Base-by-base conservation (phyloP, 2,329 filamentous ascomycete genomes). In the Fusarium subtropicale region DNA sequence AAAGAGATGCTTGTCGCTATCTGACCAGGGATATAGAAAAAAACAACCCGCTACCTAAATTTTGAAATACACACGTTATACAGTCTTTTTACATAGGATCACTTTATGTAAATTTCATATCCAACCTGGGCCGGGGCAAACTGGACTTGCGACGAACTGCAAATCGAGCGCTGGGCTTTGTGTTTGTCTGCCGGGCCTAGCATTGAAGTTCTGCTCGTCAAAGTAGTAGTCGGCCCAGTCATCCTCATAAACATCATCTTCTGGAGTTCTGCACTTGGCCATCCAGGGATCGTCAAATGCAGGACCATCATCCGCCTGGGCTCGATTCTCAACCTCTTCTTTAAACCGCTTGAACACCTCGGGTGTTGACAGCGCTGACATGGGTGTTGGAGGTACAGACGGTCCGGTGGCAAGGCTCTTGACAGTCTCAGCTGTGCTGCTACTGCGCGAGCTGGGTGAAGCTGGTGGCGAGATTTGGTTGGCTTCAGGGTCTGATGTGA, bases 181-280 rank as follows among this genome's bases (percentile, higher is more conserved):
- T 31, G 48, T 64, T 33, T 28, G 31, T 5, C 57, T 48, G 31
- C 59, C 54, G 6, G 56, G 59, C 11, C 50, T 36, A n/a, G 63
- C 48, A 24, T 58, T 55, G 39, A 67, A 74, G n/a, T 74, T 72
- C 13, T 64, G 60, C 30, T 75, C 56, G 28, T 77, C 75, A 63
- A 78, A 77, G 50, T 78, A 78, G 22, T 78, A 77, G 31, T 77
- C 76, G 2, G 73, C 74, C 76, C 75, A 77, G 5, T 73, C 68
- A n/a, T 74, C 69, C 10, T 76, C 72, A 31, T 74, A 75, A 3
- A 75, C 64, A 13, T 72, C 68, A 18, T 54, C 60, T 31, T 61
- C 66, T 6, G 54, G 48, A 15, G 52, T 33, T 15, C 41, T 56
- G 36, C 44, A 26, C 33, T 47, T 62, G 47, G 47, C 45, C 56